Evolutionary conservation across 2,329 filamentous ascomycete genomes (phyloP), one percentile per base, ranked within the genome.

Genomic region (Fusarium udum): DNA sequence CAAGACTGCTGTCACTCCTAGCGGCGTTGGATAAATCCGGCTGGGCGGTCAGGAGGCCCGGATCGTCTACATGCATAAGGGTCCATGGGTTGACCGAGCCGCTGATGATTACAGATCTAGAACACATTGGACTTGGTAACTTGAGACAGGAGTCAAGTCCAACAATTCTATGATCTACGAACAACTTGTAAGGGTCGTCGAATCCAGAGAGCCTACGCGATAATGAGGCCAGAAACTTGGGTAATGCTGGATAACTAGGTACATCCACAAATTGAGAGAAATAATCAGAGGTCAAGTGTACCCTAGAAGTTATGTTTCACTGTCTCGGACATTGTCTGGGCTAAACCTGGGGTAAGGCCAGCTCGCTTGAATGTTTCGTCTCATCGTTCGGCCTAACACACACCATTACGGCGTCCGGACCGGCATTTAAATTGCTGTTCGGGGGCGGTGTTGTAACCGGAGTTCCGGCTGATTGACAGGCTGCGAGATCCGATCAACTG

Each of bases 11-110:
- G 26, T 55, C 24, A 55, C 15, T 22, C 18, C 24, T 53, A 28
- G 58, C 42, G 31, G 42, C 32, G 63, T 61, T 76, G 67, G 73
- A 53, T 69, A 75, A 69, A 69, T 64, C 61, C 67, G 69, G 73
- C 39, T 64, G 61, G 64, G 75, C 75, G 75, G 75, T 76, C 73
- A 75, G 52, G 62, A 60, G 20, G 55, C n/a, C 71, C 69, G 64
- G 61, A 63, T 66, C 62, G 68, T 59, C 39, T 71, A 73, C 56
- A 57, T 73, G 69, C 71, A 77, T 77, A 63, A 48, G 51, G 43
- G 52, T 55, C 60, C 34, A 56, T 40, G 16, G 18, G 28, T 32
- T 26, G 18, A 26, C 40, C 26, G 26, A 45, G 51, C 16, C 39
- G n/a, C 12, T n/a, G 15, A 24, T 37, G 49, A 42, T 57, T 32